phyloP scores from a whole-genome alignment of 352 stramenopile species.

The Labyrinthula sp. region DNA sequence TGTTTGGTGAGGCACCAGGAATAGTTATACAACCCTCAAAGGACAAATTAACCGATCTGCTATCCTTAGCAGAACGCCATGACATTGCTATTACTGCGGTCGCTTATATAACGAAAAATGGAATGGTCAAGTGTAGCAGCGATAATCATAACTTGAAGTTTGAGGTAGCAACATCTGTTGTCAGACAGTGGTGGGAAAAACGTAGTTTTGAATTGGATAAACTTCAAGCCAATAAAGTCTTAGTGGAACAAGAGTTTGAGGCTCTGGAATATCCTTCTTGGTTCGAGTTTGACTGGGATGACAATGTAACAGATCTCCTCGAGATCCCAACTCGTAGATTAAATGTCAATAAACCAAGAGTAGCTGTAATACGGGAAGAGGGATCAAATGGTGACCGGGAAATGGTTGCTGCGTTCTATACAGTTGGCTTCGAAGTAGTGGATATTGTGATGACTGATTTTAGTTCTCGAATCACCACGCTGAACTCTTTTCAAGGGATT shows the following conservation, averaged over 20 bases:
- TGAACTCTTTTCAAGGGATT: slow-evolving; percentile 84
- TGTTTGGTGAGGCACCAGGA: slow-evolving; percentile 92
- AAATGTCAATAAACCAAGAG: slow-evolving; percentile 54
- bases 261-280: slow-evolving; percentile 50
- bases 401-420: slow-evolving; percentile 88
- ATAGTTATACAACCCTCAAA: slow-evolving; percentile 80
- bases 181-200: slow-evolving; percentile 83
- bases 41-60: slow-evolving; percentile 42
- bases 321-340: slow-evolving; percentile 18
- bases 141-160: slow-evolving; percentile 41
- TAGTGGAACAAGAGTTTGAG: slow-evolving; percentile 76
- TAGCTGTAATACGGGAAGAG: slow-evolving; percentile 88
- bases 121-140: slow-evolving; percentile 64
- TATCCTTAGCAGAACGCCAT: slow-evolving; percentile 55
- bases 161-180: slow-evolving; percentile 9
- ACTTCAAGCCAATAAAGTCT: slow-evolving; percentile 81
- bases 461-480: slow-evolving; percentile 56
- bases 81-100: slow-evolving; percentile 63
- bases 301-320: slow-evolving; percentile 52
- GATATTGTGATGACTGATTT: slow-evolving; percentile 91
- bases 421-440: slow-evolving; percentile 90
- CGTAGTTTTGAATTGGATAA: slow-evolving; percentile 96
- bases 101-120: slow-evolving; percentile 53
- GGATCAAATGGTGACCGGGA: slow-evolving; percentile 95
- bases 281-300: slow-evolving; percentile 37